A percentile compares a stretch with the other conserved stretches of the same genome.
Evolutionary conservation across 2,329 filamentous ascomycete genomes (phyloP).

Genomic region (Emmonsiellopsis sp.): DNA sequence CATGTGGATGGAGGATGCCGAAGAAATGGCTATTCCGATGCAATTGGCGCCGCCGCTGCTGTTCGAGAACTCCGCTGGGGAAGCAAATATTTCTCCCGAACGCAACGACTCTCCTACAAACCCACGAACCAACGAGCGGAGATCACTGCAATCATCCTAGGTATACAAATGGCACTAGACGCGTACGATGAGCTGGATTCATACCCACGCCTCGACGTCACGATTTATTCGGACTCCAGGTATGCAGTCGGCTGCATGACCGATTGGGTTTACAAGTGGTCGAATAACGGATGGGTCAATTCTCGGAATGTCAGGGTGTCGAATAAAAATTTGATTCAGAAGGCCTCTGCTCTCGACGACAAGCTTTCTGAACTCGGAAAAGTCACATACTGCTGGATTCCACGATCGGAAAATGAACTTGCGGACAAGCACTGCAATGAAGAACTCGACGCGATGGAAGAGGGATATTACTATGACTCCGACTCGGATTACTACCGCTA

Average conservation of each 20-base stretch:
- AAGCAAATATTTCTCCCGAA: neutral
- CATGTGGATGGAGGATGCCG: conserved; percentile 28
- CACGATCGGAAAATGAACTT: conserved; percentile 22
- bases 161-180: conserved; percentile 38
- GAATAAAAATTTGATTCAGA: conserved; percentile 28
- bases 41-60: conserved; percentile 25
- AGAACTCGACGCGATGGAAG: conserved; percentile 18
- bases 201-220: conserved; percentile 17
- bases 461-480: neutral
- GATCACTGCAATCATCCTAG: conserved; percentile 35
- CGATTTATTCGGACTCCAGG: conserved; percentile 27
- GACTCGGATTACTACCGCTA: too few relatives aligned
- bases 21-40: conserved; percentile 17
- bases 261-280: conserved; percentile 25
- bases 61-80: conserved; percentile 12
- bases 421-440: conserved; percentile 26
- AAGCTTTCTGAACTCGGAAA: conserved; percentile 17
- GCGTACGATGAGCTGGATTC: conserved; percentile 13
- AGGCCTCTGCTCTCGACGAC: conserved; percentile 19
- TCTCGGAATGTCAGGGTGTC: conserved; percentile 20
- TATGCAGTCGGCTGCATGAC: conserved; percentile 29
- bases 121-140: conserved; percentile 31
- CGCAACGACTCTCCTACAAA: conserved; percentile 4
- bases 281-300: conserved; percentile 25
- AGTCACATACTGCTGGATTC: conserved; percentile 26